These are phyloP conservation scores for Fraxinus sp. DNA, from an alignment of 305 asterid species.

Conservation along the genomic window DNA sequence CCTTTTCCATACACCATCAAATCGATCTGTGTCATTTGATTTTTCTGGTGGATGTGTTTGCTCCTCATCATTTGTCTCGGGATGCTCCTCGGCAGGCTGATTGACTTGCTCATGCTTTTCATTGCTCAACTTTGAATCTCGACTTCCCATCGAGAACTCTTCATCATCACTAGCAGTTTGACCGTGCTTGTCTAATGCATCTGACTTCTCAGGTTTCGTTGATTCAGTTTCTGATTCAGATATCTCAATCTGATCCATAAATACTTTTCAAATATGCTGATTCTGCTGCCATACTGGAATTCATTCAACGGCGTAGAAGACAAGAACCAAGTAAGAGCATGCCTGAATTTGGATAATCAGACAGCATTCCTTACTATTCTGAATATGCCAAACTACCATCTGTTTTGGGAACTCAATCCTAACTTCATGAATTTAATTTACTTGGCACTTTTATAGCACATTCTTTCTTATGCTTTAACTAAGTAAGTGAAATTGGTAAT, in stretches of 20 bases:
- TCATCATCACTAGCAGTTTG: slow-evolving; percentile 43
- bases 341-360: too few species aligned
- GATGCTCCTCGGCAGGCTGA: slow-evolving; percentile 39
- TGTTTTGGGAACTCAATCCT: not conserved
- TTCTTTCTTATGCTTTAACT: not conserved
- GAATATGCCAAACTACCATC: not conserved
- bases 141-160: slow-evolving; percentile 50
- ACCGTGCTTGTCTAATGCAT: slow-evolving; percentile 39
- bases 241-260: slow-evolving; percentile 68
- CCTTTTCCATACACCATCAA: slow-evolving; percentile 46
- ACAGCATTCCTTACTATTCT: too few species aligned
- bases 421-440: not conserved
- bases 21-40: slow-evolving; percentile 37
- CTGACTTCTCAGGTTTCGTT: slow-evolving; percentile 45
- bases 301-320: too few species aligned
- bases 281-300: too few species aligned
- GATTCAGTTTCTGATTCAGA: slow-evolving; percentile 76
- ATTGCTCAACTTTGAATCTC: slow-evolving; percentile 48
- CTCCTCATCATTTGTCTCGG: slow-evolving; percentile 36
- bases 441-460: not conserved
- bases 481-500: not conserved
- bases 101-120: slow-evolving; percentile 40
- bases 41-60: slow-evolving; percentile 36
- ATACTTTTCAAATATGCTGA: too few species aligned
- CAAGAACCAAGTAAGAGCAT: too few species aligned